Evolutionary conservation across 2,329 filamentous ascomycete genomes (phyloP), one percentile per base, ranked within the genome.

Genomic region (Penicillium freii): DNA sequence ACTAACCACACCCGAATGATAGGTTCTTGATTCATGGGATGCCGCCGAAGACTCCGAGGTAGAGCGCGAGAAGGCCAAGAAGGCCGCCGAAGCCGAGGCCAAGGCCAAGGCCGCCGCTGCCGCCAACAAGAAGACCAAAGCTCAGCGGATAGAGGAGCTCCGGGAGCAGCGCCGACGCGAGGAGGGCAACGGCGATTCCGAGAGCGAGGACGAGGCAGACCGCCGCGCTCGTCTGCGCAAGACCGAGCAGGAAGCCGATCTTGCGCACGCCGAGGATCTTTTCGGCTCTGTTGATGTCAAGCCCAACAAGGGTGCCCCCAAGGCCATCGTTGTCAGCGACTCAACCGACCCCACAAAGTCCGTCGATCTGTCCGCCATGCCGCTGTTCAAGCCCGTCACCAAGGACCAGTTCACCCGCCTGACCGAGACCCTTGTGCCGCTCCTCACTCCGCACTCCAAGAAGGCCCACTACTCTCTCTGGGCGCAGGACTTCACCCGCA

Each of bases 1-100:
- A 51, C 45, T 51, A 17, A 52, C 44, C 29, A 43, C 13, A 17
- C 43, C 21, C 11, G 21, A 44, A 57, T 13, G 2, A 45, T 63
- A 96, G 88, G 91, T 97, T 56, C 85, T 97, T 71, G 94, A 99
- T 59, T 93, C 91, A 34, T 99, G 94, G 94, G 92, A 97, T 71
- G 93, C 91, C 57, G 92, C 90, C 66, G 94, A 97, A 72, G 94
- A 99, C 79, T 96, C 92, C 61, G 94, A 99, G 70, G 93, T 87
- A 68, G 94, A 99, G 81, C 90, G 92, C 69, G 92, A 97, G 78
- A 99, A 97, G 82, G 90, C 85, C 29, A 90, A 89, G 77, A 94
- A 93, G 80, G 91, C 87, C 50, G 88, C 84, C 6, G 92, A 91
- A 71, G 89, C 86, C 52, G 95, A 96, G 77, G 91, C 89, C 57